These are phyloP conservation scores for Russula ochroleuca DNA, from an alignment of 768 basidiomycete species.

Conservation along the genomic window DNA sequence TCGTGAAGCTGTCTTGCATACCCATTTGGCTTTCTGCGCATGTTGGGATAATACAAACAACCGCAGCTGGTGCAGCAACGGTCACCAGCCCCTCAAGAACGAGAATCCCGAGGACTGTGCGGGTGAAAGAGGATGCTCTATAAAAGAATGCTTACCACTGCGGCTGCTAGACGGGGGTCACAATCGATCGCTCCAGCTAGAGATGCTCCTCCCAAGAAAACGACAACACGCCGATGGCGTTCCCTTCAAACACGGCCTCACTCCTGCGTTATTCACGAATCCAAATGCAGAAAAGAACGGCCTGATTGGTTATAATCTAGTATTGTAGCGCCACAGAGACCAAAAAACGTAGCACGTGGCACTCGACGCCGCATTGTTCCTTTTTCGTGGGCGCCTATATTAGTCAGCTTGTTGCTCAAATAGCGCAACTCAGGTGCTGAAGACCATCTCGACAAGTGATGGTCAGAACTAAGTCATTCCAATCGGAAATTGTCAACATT, in stretches of 20 bases:
- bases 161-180: constrained; percentile 26
- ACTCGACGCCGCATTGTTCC: too few species aligned
- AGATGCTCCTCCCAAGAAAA: constrained; percentile 60
- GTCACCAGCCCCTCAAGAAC: constrained; percentile 53
- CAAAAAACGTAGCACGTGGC: too few species aligned
- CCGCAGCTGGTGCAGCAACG: constrained; percentile 41
- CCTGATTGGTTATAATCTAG: constrained; percentile 48
- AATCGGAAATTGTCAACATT: too few species aligned
- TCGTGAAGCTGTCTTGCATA: constrained; percentile 32
- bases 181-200: too few species aligned
- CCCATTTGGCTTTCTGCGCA: constrained; percentile 56
- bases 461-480: too few species aligned
- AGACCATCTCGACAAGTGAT: too few species aligned
- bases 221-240: constrained; percentile 54
- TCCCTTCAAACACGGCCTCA: constrained; percentile 36
- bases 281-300: constrained; percentile 52
- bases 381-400: too few species aligned
- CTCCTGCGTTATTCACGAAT: constrained; percentile 40
- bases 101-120: constrained; percentile 45
- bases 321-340: too few species aligned
- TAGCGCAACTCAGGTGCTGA: too few species aligned
- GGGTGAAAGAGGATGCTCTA: not conserved
- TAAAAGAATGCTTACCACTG: constrained; percentile 41
- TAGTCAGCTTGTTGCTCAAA: too few species aligned
- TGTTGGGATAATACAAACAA: constrained; percentile 54